Base-by-base conservation (phyloP, 371 early-diverging fungal genomes). In the Apophysomyces sp. region DNA sequence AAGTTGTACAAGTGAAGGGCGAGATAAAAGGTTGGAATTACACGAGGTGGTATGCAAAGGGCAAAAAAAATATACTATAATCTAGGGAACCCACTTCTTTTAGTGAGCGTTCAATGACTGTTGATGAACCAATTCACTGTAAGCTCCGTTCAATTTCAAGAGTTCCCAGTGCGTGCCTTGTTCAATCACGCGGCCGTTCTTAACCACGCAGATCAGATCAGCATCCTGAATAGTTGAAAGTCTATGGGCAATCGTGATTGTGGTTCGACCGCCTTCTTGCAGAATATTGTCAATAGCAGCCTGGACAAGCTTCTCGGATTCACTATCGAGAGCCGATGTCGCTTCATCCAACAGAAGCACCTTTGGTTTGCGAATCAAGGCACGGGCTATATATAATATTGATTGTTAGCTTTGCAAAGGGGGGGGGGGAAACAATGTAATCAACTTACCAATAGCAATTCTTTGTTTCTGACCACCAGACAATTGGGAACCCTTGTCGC, bases 401-500 rank as follows among this genome's bases (percentile, higher is more conserved):
- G 11, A 6, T 2, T 3, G 21, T 18, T 16, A 21, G 21, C 3
- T 44, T 44, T 9, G 49, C 26, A 4, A 18, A 15, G 7, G 24
- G 9, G 9, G 9, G 21, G 9, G 21, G 9, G 1, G 4, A 44
- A 18, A 21, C 11, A 56, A 74, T 81, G 18, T 93, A 94, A 60
- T 94, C 0, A 16, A 44, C 49, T 44, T 44, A 44, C 49, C 80
- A 65, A 79, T 70, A 5, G 82, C 75, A 64, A 89, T 85, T 58
- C 90, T 81, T 71, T 97, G 96, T 68, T 89, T 90, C 74, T 97
- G 95, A 53, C 97, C 97, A 57, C 96, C 96, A 44, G 88, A 87
- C 16, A 98, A 71, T 58, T 85, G 83, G n/a, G 85, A 79, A 3
- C 96, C 96, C 51, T 86, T 76, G 65, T 92, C 93, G 34, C 94